Evolutionary conservation across 352 stramenopile genomes (phyloP).

Genomic region (Plasmopara halstedii): DNA sequence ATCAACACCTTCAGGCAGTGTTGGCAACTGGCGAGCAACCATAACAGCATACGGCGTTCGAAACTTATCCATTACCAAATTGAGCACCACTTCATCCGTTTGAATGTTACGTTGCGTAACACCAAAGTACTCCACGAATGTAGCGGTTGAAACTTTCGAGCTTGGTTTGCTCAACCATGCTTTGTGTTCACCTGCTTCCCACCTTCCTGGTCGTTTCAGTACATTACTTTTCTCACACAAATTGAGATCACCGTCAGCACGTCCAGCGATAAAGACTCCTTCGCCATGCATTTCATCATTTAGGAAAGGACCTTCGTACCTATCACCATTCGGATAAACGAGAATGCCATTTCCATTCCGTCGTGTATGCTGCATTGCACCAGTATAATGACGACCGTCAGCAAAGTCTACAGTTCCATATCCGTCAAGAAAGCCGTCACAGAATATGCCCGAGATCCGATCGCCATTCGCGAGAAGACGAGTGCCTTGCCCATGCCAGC

Average conservation of each 20-base stretch:
- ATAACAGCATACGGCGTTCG: conserved; percentile 73
- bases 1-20: conserved; percentile 64
- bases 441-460: conserved; percentile 47
- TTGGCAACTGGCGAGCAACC: conserved; percentile 64
- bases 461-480: conserved; percentile 56
- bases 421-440: conserved; percentile 49
- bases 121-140: conserved; percentile 71
- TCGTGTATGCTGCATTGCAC: conserved; percentile 47
- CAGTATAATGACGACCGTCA: conserved; percentile 61
- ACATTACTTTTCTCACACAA: conserved; percentile 30
- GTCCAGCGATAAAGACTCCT: conserved; percentile 49
- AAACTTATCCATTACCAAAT: conserved; percentile 59
- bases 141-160: conserved; percentile 58
- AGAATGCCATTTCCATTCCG: conserved; percentile 76
- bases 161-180: conserved; percentile 65
- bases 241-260: conserved; percentile 4
- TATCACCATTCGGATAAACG: conserved; percentile 82
- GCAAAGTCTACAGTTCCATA: conserved; percentile 53
- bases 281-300: conserved; percentile 82
- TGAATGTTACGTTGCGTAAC: conserved; percentile 21
- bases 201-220: conserved; percentile 52
- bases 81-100: conserved; percentile 51
- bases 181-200: conserved; percentile 52
- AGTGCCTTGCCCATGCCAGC: conserved; percentile 65
- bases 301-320: conserved; percentile 87